Base-by-base conservation (phyloP, 208 protist genomes). In the Entamoeba dispar region DNA sequence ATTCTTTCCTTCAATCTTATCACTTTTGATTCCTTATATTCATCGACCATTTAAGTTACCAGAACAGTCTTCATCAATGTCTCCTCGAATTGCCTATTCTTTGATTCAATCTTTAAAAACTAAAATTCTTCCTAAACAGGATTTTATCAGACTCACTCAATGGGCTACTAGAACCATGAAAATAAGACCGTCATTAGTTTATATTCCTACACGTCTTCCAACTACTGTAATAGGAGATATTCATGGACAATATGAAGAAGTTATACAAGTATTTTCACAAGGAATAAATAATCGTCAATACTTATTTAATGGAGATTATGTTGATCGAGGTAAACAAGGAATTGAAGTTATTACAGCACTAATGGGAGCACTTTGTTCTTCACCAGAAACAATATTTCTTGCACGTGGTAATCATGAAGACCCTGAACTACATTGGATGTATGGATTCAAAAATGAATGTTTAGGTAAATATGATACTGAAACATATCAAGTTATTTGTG, bases 221-320 rank as follows among this genome's bases (percentile, higher is more conserved):
- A 86, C 61, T 12, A 27, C 31, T 31, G 31, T 99, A 2, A 98
- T 98, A 95, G 98, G 98, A 38, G 98, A 99, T 95, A 98, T 99
- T 91, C 98, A 99, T 95, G 98, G 98, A 0, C 98, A 99, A 96
- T 99, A 99, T 93, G 98, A 97, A 94, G 98, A 99, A 94, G 95
- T 99, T 19, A 95, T 98, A 50, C 97, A 98, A 95, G 96, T 99
- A 31, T 99, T 99, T 94, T 95, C 96, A 92, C 97, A 98, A 93
- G 98, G 97, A 14, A 97, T 97, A 52, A 61, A 38, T 4, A 92
- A 77, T 15, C 61, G 55, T 7, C 93, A 34, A 73, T 93, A 27
- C n/a, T 55, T 57, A 52, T 93, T 93, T 49, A 49, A 52, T 93
- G 92, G 92, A n/a, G 94, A 97, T 94, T 97, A 96, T 93, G 96